Conservation (phyloP, 2,329 filamentous ascomycete species). For the Penicillium aurantiogriseum region DNA sequence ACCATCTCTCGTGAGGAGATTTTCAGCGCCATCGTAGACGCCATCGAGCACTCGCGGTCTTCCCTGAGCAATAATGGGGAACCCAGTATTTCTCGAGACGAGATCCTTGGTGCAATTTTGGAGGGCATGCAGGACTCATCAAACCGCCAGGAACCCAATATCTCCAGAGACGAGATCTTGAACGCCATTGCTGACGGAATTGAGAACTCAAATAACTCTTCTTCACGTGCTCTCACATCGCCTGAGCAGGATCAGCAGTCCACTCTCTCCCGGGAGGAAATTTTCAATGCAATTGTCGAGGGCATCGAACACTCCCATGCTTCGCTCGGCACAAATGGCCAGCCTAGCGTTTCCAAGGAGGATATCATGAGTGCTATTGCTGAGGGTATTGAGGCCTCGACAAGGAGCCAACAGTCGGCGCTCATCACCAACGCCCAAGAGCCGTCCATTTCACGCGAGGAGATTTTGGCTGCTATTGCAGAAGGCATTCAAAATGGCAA, state of each 20-base stretch:
- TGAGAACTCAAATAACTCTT: not conserved
- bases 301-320: slow-evolving; percentile 7
- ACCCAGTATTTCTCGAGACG: slow-evolving; percentile 1
- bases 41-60: slow-evolving; percentile 43
- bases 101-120: slow-evolving; percentile 3
- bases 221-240: slow-evolving; percentile 1
- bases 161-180: slow-evolving; percentile 7
- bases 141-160: not conserved
- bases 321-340: not conserved
- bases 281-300: slow-evolving; percentile 6
- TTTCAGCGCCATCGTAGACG: slow-evolving; percentile 57
- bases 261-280: slow-evolving; percentile 4
- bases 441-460: slow-evolving; percentile 50
- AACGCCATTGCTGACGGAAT: slow-evolving; percentile 11
- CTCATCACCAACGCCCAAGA: slow-evolving; percentile 37
- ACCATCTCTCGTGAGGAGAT: slow-evolving; percentile 54
- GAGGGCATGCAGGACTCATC: slow-evolving; percentile 1
- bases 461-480: slow-evolving; percentile 58
- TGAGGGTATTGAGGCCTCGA: slow-evolving; percentile 19
- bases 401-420: slow-evolving; percentile 37
- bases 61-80: not conserved
- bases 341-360: slow-evolving; percentile 4
- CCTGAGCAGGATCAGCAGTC: not conserved
- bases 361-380: slow-evolving; percentile 21
- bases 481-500: slow-evolving; percentile 55